phyloP scores from a whole-genome alignment of 371 early-diverging fungal genomes.

The Haplosporangium sp. region DNA sequence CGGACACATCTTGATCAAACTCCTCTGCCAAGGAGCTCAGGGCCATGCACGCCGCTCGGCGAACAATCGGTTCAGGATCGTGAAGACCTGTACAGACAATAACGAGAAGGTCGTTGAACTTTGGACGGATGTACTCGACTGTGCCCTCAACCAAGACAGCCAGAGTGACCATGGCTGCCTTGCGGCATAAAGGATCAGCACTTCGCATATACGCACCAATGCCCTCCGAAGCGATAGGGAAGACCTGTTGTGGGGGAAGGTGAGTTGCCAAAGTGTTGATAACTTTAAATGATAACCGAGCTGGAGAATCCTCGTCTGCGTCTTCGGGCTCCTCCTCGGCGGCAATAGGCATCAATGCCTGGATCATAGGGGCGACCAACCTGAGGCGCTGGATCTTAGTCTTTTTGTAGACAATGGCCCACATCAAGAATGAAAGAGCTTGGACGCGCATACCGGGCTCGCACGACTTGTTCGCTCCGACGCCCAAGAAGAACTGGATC shows the following conservation, averaged over 20 bases:
- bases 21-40: slow-evolving; percentile 86
- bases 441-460: slow-evolving; percentile 79
- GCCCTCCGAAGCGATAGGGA: slow-evolving; percentile 78
- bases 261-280: slow-evolving; percentile 83
- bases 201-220: slow-evolving; percentile 83
- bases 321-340: slow-evolving; percentile 89
- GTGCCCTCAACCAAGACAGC: slow-evolving; percentile 88
- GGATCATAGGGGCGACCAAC: slow-evolving; percentile 79
- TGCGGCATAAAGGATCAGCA: slow-evolving; percentile 76
- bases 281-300: slow-evolving; percentile 76
- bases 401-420: slow-evolving; percentile 85
- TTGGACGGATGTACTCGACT: slow-evolving; percentile 82
- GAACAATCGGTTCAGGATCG: slow-evolving; percentile 82
- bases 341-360: slow-evolving; percentile 83
- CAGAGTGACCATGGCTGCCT: slow-evolving; percentile 90
- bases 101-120: slow-evolving; percentile 78
- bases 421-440: slow-evolving; percentile 87
- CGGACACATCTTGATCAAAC: slow-evolving; percentile 81
- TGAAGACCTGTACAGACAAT: slow-evolving; percentile 82
- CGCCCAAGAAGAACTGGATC: slow-evolving; percentile 79
- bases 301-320: slow-evolving; percentile 86
- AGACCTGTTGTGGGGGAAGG: slow-evolving; percentile 89
- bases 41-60: slow-evolving; percentile 90
- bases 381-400: slow-evolving; percentile 84
- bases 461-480: slow-evolving; percentile 74